Evolutionary conservation across 441 rosid genomes (phyloP), one percentile per base, ranked within the genome.

Genomic region (Populus hybrid): DNA sequence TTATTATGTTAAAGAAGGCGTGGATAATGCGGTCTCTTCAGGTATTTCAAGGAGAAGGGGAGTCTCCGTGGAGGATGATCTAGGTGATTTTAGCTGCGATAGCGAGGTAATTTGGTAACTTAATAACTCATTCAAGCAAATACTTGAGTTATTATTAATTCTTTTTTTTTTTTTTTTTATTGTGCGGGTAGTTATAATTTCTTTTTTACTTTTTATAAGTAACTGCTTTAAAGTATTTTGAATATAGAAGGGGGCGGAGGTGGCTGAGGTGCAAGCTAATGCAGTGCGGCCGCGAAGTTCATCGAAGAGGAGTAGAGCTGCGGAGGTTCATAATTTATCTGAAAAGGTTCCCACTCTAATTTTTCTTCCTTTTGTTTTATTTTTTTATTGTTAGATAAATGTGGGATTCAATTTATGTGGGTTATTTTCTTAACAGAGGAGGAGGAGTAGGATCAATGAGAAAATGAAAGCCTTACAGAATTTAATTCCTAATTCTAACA

Each of bases 381-480:
- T 30, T 30, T 4, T 30, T 30, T 5, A 30, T 0, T 6, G 9
- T 11, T 9, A 50, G 23, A 11, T 9, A 9, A 75, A 21, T n/a
- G 12, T 59, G 32, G 38, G 19, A 46, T 66, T 75, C 35, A 34
- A 57, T 38, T 66, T 34, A 19, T 53, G 61, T 24, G 24, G 18
- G 12, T 74, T 72, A 61, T 1, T 30, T 30, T 69, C 50, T 72
- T 10, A 67, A 76, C 87, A 95, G 99, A 90, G 91, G 84, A 89
- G 99, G 81, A 92, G 99, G 80, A 93, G 92, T 80, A 88, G 90
- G 85, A 95, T 95, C 78, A 95, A 95, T 79, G 99, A 93, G 89
- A 95, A 91, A 86, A 89, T 93, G 99, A 95, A 90, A 84, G 98
- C 98, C 4, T 87, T 95, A 77, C 99, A 95, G 84, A 92, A 90